Evolutionary conservation across 495 filamentous ascomycete species (phyloP).

Genomic region (Copromyces sp.): DNA sequence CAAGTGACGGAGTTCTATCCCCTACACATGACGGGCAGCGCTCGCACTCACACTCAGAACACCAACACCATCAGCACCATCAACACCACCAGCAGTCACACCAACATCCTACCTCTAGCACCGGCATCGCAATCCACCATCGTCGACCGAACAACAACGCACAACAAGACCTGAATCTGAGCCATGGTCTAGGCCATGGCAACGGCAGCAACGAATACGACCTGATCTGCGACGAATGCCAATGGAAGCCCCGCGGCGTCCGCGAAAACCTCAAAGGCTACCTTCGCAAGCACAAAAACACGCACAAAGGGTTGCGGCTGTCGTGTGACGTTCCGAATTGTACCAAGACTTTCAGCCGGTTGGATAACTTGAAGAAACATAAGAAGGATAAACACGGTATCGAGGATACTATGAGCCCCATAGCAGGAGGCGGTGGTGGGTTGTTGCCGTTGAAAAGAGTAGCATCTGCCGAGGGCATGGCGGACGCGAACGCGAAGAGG

Average conservation of each 20-base stretch:
- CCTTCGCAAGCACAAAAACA: slow-evolving; percentile 30
- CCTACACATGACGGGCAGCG: no score
- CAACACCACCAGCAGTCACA: background rate
- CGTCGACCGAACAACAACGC: background rate
- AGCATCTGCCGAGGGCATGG: slow-evolving; percentile 4
- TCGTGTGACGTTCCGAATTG: slow-evolving; percentile 25
- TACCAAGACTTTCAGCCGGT: slow-evolving; percentile 30
- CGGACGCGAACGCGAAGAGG: background rate
- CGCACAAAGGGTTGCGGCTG: slow-evolving; percentile 25
- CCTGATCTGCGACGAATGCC: slow-evolving; percentile 27
- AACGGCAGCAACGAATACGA: slow-evolving; percentile 6
- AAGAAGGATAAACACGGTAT: slow-evolving; percentile 29
- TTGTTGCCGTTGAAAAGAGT: slow-evolving; percentile 14
- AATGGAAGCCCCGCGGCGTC: slow-evolving; percentile 29
- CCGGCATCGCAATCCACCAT: background rate
- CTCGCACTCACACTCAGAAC: background rate
- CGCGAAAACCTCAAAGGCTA: slow-evolving; percentile 28
- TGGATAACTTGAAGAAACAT: slow-evolving; percentile 35
- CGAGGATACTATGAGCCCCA: slow-evolving; percentile 10
- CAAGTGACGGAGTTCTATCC: no score
- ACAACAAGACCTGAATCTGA: background rate
- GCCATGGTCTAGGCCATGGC: background rate
- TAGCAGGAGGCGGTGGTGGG: background rate
- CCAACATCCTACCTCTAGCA: background rate
- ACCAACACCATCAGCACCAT: background rate